A percentile compares a stretch with the other conserved stretches of the same genome.
Conservation (phyloP, 768 basidiomycete species). For the Amanita molliuscula region DNA sequence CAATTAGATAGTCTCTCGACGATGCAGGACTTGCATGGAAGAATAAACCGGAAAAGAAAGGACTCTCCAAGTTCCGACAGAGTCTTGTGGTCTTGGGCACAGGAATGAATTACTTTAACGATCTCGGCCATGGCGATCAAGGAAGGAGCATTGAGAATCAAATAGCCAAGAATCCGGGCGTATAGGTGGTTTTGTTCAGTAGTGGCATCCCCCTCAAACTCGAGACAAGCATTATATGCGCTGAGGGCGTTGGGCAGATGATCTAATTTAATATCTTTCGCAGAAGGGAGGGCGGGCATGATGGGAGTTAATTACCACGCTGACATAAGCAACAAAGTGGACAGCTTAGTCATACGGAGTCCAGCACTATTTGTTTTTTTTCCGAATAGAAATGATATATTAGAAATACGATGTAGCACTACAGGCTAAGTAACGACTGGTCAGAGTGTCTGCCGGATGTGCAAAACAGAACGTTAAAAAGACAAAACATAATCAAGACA, state of each 20-base stretch:
- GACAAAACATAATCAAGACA: too few species aligned
- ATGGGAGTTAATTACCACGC: too few species aligned
- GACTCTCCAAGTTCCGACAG: slow-evolving; percentile 1
- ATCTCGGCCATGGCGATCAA: background rate
- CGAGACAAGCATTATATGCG: background rate
- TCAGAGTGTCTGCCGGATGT: too few species aligned
- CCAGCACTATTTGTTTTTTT: too few species aligned
- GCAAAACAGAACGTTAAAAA: too few species aligned
- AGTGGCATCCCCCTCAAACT: background rate
- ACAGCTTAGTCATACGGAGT: too few species aligned
- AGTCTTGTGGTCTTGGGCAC: background rate
- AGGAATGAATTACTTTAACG: slow-evolving; percentile 1
- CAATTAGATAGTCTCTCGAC: background rate
- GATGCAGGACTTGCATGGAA: background rate
- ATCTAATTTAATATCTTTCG: background rate
- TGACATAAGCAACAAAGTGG: too few species aligned
- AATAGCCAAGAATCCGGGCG: slow-evolving; percentile 9
- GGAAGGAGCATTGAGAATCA: slow-evolving; percentile 8
- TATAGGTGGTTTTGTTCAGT: background rate
- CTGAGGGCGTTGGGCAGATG: background rate
- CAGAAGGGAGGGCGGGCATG: background rate
- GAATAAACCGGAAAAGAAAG: slow-evolving; percentile 4
- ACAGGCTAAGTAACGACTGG: too few species aligned
- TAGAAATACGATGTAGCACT: too few species aligned
- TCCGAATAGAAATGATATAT: too few species aligned